Conservation (phyloP, 2,329 filamentous ascomycete species). For the Sporothrix protearum region DNA sequence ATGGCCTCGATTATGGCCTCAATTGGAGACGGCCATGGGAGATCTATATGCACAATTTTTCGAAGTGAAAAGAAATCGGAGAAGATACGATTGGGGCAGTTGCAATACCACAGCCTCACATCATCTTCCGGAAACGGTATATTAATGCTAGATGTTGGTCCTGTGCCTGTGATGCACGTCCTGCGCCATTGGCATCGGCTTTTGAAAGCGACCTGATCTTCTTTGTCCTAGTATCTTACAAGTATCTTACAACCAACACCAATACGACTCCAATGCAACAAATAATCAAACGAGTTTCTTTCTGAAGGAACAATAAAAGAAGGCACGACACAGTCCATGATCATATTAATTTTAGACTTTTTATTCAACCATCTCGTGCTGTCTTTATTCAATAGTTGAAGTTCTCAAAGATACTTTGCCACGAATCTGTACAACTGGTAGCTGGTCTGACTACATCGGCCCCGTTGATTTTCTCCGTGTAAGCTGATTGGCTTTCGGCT, state of each 20-base stretch:
- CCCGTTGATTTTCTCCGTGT: not conserved
- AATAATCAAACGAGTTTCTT: not conserved
- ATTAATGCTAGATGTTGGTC: not conserved
- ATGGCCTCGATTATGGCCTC: not conserved
- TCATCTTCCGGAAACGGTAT: not conserved
- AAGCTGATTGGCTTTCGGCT: conserved; percentile 3
- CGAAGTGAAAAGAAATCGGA: not conserved
- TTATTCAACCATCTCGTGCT: not conserved
- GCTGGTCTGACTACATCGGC: not conserved
- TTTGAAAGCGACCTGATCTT: not conserved
- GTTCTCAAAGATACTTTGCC: not conserved
- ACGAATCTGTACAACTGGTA: not conserved
- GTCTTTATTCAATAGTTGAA: not conserved
- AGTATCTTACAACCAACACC: not conserved
- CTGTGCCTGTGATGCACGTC: not conserved
- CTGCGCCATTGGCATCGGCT: not conserved
- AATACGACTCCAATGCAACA: not conserved
- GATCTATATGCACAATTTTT: not conserved
- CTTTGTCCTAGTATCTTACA: not conserved
- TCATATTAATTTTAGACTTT: not conserved
- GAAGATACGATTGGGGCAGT: not conserved
- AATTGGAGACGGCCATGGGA: not conserved
- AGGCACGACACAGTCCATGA: not conserved
- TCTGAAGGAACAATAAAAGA: not conserved
- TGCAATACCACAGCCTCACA: not conserved